These are phyloP conservation scores for Coix lacrymajobi DNA, from an alignment of 176 grass and related monocot species.

Conservation along the genomic window DNA sequence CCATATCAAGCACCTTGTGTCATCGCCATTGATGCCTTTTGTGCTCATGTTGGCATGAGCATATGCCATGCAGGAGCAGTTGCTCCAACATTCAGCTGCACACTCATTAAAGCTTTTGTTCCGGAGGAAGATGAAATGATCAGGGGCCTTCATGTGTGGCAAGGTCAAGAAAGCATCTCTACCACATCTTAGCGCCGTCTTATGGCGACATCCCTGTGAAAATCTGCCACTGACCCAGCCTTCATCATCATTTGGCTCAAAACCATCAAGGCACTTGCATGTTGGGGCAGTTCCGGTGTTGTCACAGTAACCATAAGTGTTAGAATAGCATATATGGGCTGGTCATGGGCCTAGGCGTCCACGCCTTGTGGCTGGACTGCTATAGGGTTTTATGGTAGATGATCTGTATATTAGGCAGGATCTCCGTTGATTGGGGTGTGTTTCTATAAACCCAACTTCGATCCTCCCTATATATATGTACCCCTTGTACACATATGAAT, in stretches of 20 bases:
- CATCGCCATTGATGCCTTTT: slow-evolving; percentile 12
- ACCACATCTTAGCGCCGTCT: neutral
- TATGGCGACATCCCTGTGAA: slow-evolving; percentile 31
- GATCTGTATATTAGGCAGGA: too few relatives aligned
- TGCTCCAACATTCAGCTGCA: slow-evolving; percentile 30
- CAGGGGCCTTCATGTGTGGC: slow-evolving; percentile 19
- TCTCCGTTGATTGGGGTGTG: too few relatives aligned
- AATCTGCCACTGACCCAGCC: neutral
- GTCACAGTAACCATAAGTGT: slow-evolving; percentile 42
- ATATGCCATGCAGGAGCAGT: slow-evolving; percentile 60
- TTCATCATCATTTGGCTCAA: slow-evolving; percentile 13
- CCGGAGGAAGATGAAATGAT: slow-evolving; percentile 21
- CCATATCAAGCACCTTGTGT: slow-evolving; percentile 45
- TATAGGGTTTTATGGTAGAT: too few relatives aligned
- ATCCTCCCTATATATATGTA: too few relatives aligned
- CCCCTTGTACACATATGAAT: too few relatives aligned
- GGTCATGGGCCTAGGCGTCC: too few relatives aligned
- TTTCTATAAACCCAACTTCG: too few relatives aligned
- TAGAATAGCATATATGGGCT: too few relatives aligned
- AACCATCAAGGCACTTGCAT: slow-evolving; percentile 60
- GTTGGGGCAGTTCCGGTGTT: neutral
- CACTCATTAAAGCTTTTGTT: slow-evolving; percentile 38
- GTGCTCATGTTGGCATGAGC: slow-evolving; percentile 38
- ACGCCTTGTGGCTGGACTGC: too few relatives aligned
- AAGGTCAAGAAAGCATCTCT: slow-evolving; percentile 7